A percentile compares a stretch with the other conserved stretches of the same genome.
phyloP scores from a whole-genome alignment of 1,284 basidiomycete species.

The Boletus albobrunnescens region DNA sequence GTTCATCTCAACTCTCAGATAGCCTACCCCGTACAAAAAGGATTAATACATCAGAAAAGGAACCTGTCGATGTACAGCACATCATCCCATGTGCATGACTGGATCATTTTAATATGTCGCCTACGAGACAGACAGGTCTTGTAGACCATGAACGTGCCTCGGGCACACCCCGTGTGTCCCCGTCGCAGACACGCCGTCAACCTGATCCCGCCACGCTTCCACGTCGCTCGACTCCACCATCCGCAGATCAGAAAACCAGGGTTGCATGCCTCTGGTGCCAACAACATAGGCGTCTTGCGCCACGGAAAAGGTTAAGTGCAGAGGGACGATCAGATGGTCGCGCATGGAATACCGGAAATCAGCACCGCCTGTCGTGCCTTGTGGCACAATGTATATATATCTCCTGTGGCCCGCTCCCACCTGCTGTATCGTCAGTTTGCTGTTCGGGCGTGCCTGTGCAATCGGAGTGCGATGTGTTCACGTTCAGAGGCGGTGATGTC shows the following conservation, averaged over 20 bases:
- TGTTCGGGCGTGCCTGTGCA: neutral
- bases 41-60: too few species aligned
- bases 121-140: too few species aligned
- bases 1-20: neutral
- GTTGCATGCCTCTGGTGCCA: conserved; percentile 16
- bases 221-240: conserved; percentile 7
- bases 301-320: conserved; percentile 8
- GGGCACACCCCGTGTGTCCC: neutral
- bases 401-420: neutral
- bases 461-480: neutral
- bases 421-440: neutral
- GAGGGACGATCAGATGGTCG: neutral
- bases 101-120: too few species aligned
- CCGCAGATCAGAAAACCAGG: conserved; percentile 16
- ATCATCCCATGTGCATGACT: too few species aligned
- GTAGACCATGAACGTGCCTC: neutral
- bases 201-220: conserved; percentile 1
- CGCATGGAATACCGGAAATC: conserved; percentile 2
- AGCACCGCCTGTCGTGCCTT: conserved; percentile 10
- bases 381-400: conserved; percentile 23
- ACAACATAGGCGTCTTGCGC: conserved; percentile 1
- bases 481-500: neutral
- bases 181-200: neutral
- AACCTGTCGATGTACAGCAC: too few species aligned
- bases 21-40: too few species aligned